Evolutionary conservation across 139 green algal species (phyloP), one percentile per base, ranked within the genome.

Genomic region (Ettlia oleoabundans): DNA sequence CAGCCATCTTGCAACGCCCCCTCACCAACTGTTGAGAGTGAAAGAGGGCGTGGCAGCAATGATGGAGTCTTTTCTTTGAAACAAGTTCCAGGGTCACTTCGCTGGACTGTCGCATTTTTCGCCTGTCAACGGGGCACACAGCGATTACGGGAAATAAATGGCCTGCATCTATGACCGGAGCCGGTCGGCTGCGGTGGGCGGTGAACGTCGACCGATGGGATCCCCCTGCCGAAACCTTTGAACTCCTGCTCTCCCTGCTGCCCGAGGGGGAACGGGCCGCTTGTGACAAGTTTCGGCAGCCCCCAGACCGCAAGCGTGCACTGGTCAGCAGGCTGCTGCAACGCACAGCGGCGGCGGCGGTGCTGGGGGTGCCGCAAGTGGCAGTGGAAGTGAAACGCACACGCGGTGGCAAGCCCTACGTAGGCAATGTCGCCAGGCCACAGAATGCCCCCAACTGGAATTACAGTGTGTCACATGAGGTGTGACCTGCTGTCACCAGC

Each of bases 391-490:
- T 94, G 43, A 66, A 74, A 19, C 67, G 88, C 26, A 95, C 93
- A 3, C 90, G 88, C 32, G 92, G 91, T n/a, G 52, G 76, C 24
- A 96, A 96, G 83, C 93, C 93, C 3, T 96, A 89, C 62, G 47
- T 90, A 6, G 80, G 68, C 35, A 88, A 81, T 33, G 24, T 64
- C 40, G 43, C 3, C 41, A 22, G 9, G 58, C 19, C 35, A 22
- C 18, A 65, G 15, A 15, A 74, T 42, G 84, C 73, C 1, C 93
- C 90, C 35, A 97, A 96, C 85, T 96, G 95, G 86, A 97, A 97
- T 73, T 98, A 93, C 85, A 98, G 96, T 71, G 92, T 96, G 10
- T 93, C 89, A 0, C 94, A 98, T 81, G 93, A 98, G 87, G 91
- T 91, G 70, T 1, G 68, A 30, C 2, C 15, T 21, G 47, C 47